Evolutionary conservation across 2,329 filamentous ascomycete species (phyloP), one percentile per base, ranked within the genome.

Genomic region (Aureobasidium sp.): DNA sequence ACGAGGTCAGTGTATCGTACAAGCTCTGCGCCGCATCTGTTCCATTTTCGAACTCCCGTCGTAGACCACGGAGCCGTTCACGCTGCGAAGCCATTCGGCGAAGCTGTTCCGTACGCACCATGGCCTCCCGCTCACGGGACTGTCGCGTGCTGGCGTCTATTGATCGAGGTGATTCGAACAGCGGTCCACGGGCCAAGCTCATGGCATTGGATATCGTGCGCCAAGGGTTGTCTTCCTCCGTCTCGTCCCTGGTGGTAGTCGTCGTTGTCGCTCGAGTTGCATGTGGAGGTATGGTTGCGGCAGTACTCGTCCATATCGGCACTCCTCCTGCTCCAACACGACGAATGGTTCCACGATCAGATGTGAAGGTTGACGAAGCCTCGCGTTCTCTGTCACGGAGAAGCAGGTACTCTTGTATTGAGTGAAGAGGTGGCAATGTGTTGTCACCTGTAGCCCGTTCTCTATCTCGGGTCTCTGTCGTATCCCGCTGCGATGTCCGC

Each of bases 181-280:
- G 68, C 63, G 67, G 71, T 27, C 71, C 71, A 8, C 73, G 73
- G 11, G 73, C 71, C n/a, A 69, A 64, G 7, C 63, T 65, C 67
- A 79, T 74, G 39, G 77, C 77, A 42, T 76, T 76, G 67, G 79
- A 75, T 48, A 80, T 79, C 4, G 75, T 77, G 47, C 75, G 76
- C 78, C 77, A 80, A 10, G 78, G 76, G 50, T 71, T 71, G 52
- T 78, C 76, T 39, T 75, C 64, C 2, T 64, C 61, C 9, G 41
- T 36, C 42, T 60, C 37, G n/a, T 57, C 15, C 27, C 45, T 27
- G 42, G 30, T 57, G 34, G 21, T 21, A 21, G 21, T 21, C 21
- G 34, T 37, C 11, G 39, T 37, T 7, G 61, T 39, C 11, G 55
- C 52, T 25, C 61, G 50, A 3, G 59, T 48, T 34, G 63, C 63